Evolutionary conservation across 495 filamentous ascomycete species (phyloP), one percentile per base, ranked within the genome.

Genomic region (Staphylotrichum tortipilum): DNA sequence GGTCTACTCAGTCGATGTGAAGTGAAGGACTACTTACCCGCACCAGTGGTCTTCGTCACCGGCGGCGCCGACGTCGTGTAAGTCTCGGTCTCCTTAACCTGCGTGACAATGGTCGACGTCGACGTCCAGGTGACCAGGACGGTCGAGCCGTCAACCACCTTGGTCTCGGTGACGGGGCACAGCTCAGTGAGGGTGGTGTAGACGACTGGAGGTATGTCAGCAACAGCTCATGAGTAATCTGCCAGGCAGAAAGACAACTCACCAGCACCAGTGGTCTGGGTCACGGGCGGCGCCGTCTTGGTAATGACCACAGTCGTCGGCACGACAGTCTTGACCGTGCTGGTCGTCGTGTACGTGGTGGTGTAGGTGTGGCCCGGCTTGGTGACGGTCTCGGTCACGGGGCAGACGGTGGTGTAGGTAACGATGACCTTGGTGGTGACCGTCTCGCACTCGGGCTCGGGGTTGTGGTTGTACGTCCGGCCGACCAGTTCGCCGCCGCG

Each of bases 301-400:
- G 53, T 63, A 15, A 55, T 47, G 19, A 52, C 47, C 44, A 58
- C 52, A 28, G 55, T 57, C 4, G 62, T 63, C 10, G 60, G 62
- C 7, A 63, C 54, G 17, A 33, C 34, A 7, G 59, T 55, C 53
- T 64, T 49, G 37, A 65, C 53, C 44, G 64, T 67, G 49, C 59
- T 65, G 52, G 70, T 66, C 39, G 75, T 71, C 28, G 73, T 71
- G 60, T 72, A 74, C 34, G 73, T 74, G 21, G 63, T 68, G 24
- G 63, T 66, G 54, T 67, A 60, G 31, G 69, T 68, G 30, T 59
- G 55, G 41, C 65, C 63, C 40, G 57, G 51, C 52, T 63, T 48
- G 39, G 63, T 71, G 49, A 63, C 47, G n/a, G 68, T 71, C 52
- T 64, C 57, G 14, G 68, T 71, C 49, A 69, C 56, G 17, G 69